phyloP scores from a whole-genome alignment of 768 basidiomycete genomes.

The Macrolepiota dolichaula region DNA sequence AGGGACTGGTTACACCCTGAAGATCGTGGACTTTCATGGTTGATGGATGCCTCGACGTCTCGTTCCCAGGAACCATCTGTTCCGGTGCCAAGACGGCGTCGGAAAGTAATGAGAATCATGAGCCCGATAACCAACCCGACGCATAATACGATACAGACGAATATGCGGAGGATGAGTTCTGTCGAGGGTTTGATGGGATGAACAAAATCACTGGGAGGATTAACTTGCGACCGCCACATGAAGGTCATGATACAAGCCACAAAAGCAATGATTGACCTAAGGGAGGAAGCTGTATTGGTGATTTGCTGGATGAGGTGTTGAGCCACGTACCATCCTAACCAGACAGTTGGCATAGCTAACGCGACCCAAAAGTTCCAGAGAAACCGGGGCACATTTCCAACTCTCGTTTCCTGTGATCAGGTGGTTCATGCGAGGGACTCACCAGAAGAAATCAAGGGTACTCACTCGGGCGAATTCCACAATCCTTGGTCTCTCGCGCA shows the following conservation, averaged over 20 bases:
- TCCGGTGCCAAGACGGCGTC: slow-evolving; percentile 16
- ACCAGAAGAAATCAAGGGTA: not conserved
- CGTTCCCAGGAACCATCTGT: not conserved
- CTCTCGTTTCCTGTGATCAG: no score
- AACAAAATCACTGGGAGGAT: no score
- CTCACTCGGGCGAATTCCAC: not conserved
- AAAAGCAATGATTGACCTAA: not conserved
- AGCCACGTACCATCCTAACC: not conserved
- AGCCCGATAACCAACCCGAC: slow-evolving; percentile 51
- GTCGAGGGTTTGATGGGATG: not conserved
- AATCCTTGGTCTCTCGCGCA: not conserved
- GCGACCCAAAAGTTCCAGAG: not conserved
- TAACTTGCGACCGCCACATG: no score
- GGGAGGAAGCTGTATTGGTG: not conserved
- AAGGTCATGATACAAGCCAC: no score
- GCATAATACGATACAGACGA: slow-evolving; percentile 42
- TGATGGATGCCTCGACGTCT: no score
- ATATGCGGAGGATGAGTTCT: slow-evolving; percentile 38
- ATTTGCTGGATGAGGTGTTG: not conserved
- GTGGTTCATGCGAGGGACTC: not conserved
- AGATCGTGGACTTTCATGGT: not conserved
- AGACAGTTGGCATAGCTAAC: not conserved
- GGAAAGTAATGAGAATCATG: slow-evolving; percentile 48
- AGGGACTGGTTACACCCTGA: no score
- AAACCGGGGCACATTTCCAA: no score